Evolutionary conservation across 73 alveolate species (phyloP).

Genomic region (Paramecium biaurelia): DNA sequence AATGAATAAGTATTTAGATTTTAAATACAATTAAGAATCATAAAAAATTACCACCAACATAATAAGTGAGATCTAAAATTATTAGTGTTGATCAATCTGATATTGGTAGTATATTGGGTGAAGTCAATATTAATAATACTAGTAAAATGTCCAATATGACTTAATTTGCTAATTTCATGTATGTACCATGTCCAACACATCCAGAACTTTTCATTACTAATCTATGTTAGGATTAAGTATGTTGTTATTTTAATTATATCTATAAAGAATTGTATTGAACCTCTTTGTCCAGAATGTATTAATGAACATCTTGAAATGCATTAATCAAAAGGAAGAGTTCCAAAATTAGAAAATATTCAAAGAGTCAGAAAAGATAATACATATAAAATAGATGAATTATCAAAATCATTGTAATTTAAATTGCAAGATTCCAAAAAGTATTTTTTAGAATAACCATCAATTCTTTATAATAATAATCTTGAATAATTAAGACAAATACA

Average conservation of each 20-base stretch:
- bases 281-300: conserved; percentile 52
- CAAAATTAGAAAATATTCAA: conserved; percentile 22
- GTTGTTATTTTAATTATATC: background rate
- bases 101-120: background rate
- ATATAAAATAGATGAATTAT: background rate
- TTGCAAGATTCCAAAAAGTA: background rate
- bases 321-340: background rate
- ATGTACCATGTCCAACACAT: conserved; percentile 38
- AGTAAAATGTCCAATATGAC: conserved; percentile 40
- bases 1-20: background rate
- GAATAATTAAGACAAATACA: background rate
- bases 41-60: background rate
- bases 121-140: background rate
- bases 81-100: background rate
- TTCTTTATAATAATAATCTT: background rate
- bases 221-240: background rate
- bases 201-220: conserved; percentile 23
- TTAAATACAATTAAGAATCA: background rate
- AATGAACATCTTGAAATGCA: background rate
- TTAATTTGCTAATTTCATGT: conserved; percentile 42
- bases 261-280: conserved; percentile 20
- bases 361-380: conserved; percentile 25
- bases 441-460: background rate
- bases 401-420: background rate
- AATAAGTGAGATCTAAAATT: background rate